Evolutionary conservation across 202 grass and related monocot genomes (phyloP), one percentile per base, ranked within the genome.

Genomic region (Setaria italica): DNA sequence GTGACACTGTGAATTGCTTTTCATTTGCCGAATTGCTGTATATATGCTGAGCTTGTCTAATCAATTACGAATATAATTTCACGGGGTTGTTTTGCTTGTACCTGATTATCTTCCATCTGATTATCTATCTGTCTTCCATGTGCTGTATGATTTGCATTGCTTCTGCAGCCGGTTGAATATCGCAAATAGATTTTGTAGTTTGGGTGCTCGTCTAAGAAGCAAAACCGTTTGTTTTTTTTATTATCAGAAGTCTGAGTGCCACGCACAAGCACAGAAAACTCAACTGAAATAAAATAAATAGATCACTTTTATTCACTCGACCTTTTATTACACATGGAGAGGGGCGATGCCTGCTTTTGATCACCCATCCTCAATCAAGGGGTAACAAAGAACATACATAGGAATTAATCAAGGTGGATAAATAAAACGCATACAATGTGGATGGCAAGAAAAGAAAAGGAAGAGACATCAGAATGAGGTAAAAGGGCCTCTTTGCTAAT

Each of bases 291-390:
- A 17, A 54, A 63, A 70, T 17, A 50, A 53, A 77, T 47, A 70
- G 53, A 85, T 51, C 76, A 66, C 20, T 85, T 87, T 70, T 87
- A 87, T 90, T 87, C 62, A 77, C 16, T 77, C 72, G 63, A 65
- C 80, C 48, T 5, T 4, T 90, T 91, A 85, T 91, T 85, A 84
- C 85, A 85, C 64, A 84, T 84, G 33, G 68, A 74, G n/a, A 13
- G 35, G 43, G 75, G 69, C 7, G n/a, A 80, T 87, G 70, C 48
- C 21, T 87, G 37, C 47, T 70, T 90, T 84, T 84, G 77, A 84
- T 81, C 76, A 58, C 85, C 72, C 47, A 71, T 76, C 85, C 17
- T 83, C 72, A 84, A 64, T 15, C 39, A 62, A 84, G 33, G 25
- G 56, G 70, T 21, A 62, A 82, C 39, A 59, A 59, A 82, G 42